Conservation (phyloP, 257 asterid genomes). For the Fraxinus pennsylvanica region DNA sequence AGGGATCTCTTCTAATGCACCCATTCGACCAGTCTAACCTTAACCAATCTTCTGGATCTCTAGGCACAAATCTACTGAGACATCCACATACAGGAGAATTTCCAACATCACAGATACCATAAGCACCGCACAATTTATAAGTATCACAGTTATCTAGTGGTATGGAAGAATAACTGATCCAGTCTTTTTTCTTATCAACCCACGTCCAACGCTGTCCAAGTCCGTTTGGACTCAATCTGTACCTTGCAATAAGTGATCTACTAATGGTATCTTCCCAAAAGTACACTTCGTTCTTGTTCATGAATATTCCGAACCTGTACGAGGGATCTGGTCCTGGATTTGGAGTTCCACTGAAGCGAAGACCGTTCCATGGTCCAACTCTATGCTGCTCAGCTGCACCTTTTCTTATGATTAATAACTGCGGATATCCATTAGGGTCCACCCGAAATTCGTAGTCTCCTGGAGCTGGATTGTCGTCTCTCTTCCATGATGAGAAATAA, state of each 20-base stretch:
- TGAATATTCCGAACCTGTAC: constrained; percentile 22
- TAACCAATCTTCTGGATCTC: constrained; percentile 26
- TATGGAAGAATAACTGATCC: constrained; percentile 25
- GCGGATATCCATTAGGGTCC: constrained; percentile 44
- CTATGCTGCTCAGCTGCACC: constrained; percentile 15
- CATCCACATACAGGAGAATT: constrained; percentile 32
- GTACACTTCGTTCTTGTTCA: constrained; percentile 28
- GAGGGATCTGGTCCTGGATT: constrained; percentile 12
- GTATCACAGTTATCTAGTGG: constrained; percentile 38
- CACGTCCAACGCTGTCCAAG: constrained; percentile 29
- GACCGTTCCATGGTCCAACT: constrained; percentile 49
- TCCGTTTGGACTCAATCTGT: constrained; percentile 26
- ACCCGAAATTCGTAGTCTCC: constrained; percentile 33
- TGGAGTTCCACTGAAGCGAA: constrained; percentile 35
- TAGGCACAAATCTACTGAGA: constrained; percentile 30
- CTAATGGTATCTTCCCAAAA: constrained; percentile 10
- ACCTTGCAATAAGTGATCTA: constrained; percentile 25
- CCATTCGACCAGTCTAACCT: constrained; percentile 33
- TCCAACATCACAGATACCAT: constrained; percentile 29
- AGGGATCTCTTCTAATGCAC: constrained; percentile 28
- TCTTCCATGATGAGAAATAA: constrained; percentile 41
- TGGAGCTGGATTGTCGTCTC: constrained; percentile 40
- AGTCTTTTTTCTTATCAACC: constrained; percentile 31
- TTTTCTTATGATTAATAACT: constrained; percentile 13
- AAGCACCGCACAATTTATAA: constrained; percentile 31